Conservation (phyloP, 768 basidiomycete species). For the Lentinula sp. region DNA sequence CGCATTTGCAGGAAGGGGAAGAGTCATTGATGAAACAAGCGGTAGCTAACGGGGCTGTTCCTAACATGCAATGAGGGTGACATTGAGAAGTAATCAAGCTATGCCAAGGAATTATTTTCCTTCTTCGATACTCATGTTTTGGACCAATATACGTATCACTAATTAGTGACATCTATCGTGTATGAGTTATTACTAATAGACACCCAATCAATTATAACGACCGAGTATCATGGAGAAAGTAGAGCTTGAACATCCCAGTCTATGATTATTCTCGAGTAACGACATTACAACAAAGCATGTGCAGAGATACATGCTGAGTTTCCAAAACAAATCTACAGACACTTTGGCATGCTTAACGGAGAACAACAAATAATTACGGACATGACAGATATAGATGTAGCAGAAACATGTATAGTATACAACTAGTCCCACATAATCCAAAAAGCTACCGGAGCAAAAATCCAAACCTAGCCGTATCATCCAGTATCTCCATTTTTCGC, state of each 20-base stretch:
- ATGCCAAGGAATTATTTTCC: neutral
- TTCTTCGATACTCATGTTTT: too few relatives aligned
- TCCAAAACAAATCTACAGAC: neutral
- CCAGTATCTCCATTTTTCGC: conserved; percentile 75
- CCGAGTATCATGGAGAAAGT: too few relatives aligned
- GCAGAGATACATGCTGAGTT: neutral
- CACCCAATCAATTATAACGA: too few relatives aligned
- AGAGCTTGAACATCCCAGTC: too few relatives aligned
- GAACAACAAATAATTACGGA: neutral
- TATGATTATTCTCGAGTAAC: too few relatives aligned
- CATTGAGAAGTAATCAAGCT: too few relatives aligned
- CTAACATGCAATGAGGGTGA: neutral
- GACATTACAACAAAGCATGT: neutral
- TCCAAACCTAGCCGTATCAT: conserved; percentile 20
- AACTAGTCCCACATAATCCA: neutral
- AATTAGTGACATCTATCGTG: too few relatives aligned
- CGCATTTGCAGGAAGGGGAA: conserved; percentile 50
- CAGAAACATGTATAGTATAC: neutral
- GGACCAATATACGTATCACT: too few relatives aligned
- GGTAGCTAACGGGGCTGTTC: neutral
- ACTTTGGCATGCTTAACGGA: neutral
- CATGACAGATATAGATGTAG: neutral
- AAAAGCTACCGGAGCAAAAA: neutral
- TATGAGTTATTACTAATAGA: too few relatives aligned
- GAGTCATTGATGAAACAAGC: conserved; percentile 38